Evolutionary conservation across 257 asterid genomes (phyloP).

Genomic region (Lavandula angustifolia): DNA sequence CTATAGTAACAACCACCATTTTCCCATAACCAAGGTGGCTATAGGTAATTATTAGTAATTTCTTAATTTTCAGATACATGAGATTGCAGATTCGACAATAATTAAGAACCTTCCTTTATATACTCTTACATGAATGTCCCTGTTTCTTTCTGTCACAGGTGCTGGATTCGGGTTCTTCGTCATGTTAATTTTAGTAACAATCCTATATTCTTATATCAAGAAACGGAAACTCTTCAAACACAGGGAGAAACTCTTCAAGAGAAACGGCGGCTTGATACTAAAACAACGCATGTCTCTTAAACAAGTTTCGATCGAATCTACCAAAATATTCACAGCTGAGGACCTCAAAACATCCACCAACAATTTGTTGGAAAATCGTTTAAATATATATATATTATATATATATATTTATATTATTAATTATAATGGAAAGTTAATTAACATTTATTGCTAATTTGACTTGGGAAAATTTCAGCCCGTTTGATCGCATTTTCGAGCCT

Average conservation of each 20-base stretch:
- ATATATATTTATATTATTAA: no score
- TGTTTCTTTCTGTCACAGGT: slow-evolving; percentile 3
- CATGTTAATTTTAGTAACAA: slow-evolving; percentile 32
- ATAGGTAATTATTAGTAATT: slow-evolving; percentile 49
- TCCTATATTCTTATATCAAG: slow-evolving; percentile 52
- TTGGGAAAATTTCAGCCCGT: no score
- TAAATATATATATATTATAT: no score
- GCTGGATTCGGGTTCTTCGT: background rate
- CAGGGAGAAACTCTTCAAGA: slow-evolving; percentile 65
- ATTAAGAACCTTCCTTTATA: no score
- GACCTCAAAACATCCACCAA: slow-evolving; percentile 63
- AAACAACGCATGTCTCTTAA: slow-evolving; percentile 58
- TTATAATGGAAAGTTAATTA: no score
- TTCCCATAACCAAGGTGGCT: slow-evolving; percentile 49
- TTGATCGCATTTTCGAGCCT: no score
- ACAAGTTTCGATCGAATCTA: slow-evolving; percentile 44
- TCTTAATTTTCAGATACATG: no score
- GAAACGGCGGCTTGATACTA: slow-evolving; percentile 68
- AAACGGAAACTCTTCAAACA: slow-evolving; percentile 47
- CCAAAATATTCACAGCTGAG: slow-evolving; percentile 56
- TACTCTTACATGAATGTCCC: no score
- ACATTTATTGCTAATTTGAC: no score
- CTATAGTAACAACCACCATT: slow-evolving; percentile 27
- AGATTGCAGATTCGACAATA: no score
- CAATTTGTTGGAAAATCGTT: no score